Conservation (phyloP, 225 moss, liverwort and hornwort genomes). For the Pseudisothecium myosuroides region DNA sequence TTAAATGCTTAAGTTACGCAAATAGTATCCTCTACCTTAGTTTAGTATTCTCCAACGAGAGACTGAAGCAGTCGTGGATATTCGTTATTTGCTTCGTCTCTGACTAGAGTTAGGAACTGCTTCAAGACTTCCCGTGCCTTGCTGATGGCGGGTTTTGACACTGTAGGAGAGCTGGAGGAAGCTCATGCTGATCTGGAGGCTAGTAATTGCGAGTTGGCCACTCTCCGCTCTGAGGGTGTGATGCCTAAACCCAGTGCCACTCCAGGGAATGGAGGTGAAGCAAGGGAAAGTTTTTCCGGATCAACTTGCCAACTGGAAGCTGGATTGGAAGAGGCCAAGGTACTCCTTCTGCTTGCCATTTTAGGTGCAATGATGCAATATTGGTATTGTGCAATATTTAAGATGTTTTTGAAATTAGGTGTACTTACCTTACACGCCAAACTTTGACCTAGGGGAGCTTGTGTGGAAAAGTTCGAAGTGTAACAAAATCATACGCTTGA, state of each 20-base stretch:
- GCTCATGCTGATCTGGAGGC: constrained; percentile 53
- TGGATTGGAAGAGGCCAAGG: constrained; percentile 84
- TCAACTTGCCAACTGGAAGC: constrained; percentile 57
- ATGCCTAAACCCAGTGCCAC: constrained; percentile 37
- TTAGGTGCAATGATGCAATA: neutral
- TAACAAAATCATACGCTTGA: neutral
- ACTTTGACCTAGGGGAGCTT: neutral
- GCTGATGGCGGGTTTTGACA: constrained; percentile 4
- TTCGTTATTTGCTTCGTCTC: neutral
- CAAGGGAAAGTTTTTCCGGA: constrained; percentile 23
- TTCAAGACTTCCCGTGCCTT: neutral
- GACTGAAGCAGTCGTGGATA: neutral
- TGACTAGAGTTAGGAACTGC: neutral
- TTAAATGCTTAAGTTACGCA: neutral
- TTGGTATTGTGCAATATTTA: neutral
- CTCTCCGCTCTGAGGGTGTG: constrained; percentile 58
- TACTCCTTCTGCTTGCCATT: neutral
- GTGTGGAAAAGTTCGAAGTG: neutral
- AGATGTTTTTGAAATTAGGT: neutral
- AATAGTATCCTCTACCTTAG: neutral
- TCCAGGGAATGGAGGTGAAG: constrained; percentile 26
- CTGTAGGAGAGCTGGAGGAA: constrained; percentile 73
- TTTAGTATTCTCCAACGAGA: neutral
- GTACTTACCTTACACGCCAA: neutral
- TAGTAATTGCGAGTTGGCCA: constrained; percentile 48